Evolutionary conservation across 345 rosid species (phyloP).

Genomic region (Cochlearia excelsa): DNA sequence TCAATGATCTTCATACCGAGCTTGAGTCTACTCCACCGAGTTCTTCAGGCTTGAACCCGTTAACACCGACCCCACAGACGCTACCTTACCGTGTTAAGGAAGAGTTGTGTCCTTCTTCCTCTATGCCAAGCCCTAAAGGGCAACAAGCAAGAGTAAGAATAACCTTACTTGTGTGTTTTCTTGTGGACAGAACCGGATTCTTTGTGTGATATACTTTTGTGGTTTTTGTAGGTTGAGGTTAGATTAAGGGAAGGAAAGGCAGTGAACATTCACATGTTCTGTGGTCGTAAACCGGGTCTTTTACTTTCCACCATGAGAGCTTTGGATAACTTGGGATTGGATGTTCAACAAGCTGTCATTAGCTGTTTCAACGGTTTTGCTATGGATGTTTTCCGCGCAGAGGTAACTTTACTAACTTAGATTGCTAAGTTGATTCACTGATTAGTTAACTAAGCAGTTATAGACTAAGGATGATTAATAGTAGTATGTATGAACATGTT

Average conservation of each 20-base stretch:
- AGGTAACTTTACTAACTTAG: constrained; percentile 47
- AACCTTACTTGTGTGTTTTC: not conserved
- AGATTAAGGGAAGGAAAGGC: constrained; percentile 83
- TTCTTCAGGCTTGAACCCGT: constrained; percentile 58
- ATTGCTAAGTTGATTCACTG: constrained; percentile 13
- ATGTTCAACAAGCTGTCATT: constrained; percentile 92
- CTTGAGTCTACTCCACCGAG: constrained; percentile 66
- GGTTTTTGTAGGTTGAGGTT: constrained; percentile 67
- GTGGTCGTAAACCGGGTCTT: constrained; percentile 80
- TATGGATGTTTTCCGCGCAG: constrained; percentile 89
- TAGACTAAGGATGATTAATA: not conserved
- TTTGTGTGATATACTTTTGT: constrained; percentile 1
- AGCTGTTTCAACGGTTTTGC: constrained; percentile 97
- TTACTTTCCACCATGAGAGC: constrained; percentile 91
- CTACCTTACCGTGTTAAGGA: constrained; percentile 76
- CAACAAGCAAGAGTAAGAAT: constrained; percentile 73
- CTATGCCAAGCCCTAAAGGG: constrained; percentile 74
- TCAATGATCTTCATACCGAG: constrained; percentile 87
- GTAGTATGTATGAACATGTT: constrained; percentile 11
- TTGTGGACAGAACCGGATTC: not conserved
- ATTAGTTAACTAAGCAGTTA: constrained; percentile 1
- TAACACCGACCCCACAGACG: constrained; percentile 77
- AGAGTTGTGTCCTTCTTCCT: constrained; percentile 64
- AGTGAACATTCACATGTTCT: constrained; percentile 96
- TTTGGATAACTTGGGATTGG: constrained; percentile 86